Conservation (phyloP, 306 rosid genomes). For the Parietaria judaica region DNA sequence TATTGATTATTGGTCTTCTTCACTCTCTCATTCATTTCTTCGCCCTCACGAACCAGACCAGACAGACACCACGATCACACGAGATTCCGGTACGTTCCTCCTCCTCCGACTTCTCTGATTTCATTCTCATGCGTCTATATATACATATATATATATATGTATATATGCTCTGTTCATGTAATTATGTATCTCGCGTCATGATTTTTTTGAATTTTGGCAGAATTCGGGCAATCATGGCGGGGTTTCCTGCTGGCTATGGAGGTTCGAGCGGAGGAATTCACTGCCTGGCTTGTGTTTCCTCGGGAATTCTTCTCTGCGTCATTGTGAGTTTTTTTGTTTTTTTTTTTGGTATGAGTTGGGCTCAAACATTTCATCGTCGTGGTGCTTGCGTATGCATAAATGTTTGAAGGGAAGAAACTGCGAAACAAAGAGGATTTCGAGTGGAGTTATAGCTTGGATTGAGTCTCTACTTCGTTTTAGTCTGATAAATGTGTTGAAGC, state of each 20-base stretch:
- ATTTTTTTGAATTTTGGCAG: neutral
- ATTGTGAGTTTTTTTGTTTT: constrained; percentile 46
- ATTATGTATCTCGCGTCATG: neutral
- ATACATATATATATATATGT: neutral
- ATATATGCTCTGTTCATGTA: neutral
- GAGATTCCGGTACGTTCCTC: too few relatives aligned
- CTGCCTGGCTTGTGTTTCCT: constrained; percentile 44
- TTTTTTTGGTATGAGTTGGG: constrained; percentile 6
- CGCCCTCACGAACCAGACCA: neutral
- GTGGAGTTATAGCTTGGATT: too few relatives aligned
- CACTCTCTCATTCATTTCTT: constrained; percentile 5
- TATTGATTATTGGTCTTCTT: too few relatives aligned
- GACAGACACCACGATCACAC: too few relatives aligned
- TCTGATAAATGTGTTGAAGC: too few relatives aligned
- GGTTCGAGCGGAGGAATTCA: constrained; percentile 43
- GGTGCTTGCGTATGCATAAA: neutral
- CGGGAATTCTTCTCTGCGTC: constrained; percentile 57
- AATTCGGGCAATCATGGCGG: constrained; percentile 26
- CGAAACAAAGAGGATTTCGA: too few relatives aligned
- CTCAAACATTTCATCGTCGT: neutral
- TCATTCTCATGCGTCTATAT: too few relatives aligned
- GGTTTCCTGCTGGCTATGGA: constrained; percentile 27
- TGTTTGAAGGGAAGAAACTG: too few relatives aligned
- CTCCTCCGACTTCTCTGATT: too few relatives aligned
- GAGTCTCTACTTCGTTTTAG: too few relatives aligned